Evolutionary conservation across 441 rosid species (phyloP), one percentile per base, ranked within the genome.

Genomic region (Adansonia gregorii): DNA sequence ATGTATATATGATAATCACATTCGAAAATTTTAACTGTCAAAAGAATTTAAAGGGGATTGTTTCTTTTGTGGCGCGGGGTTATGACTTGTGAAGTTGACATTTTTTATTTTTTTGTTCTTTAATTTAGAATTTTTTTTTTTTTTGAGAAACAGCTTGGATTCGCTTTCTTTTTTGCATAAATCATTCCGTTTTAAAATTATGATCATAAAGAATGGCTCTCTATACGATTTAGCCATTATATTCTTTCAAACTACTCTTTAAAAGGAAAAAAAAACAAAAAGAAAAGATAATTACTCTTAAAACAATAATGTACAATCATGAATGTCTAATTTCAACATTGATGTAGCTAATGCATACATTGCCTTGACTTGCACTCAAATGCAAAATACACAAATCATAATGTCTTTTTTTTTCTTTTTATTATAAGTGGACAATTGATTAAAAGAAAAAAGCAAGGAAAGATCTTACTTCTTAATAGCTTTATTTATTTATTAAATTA

Each of bases 81-180:
- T 52, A 67, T 49, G 43, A 39, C 43, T 39, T 39, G 6, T 4
- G 77, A 77, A 74, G 65, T 73, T 69, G 81, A 82, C 81, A 63
- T 76, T 70, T 52, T 79, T 31, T 31, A 31, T 31, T 31, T 31
- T 31, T 31, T 20, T 67, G 3, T 46, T 65, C 74, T 65, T 64
- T 49, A 54, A 4, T 54, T 15, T n/a, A 15, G 58, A 5, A 39
- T 35, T 35, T 35, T 39, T 39, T 39, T 39, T 39, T 31, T 31
- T 31, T 31, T 2, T 2, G 43, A 39, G 43, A 76, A 54, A 45
- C 10, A 9, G 35, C 7, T 69, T 39, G 72, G 80, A 76, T 76
- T 67, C 82, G 65, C 2, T 31, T 78, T 69, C 58, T 35, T 75
- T 66, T 31, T 35, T 39, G 3, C 43, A 0, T 39, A 39, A 39